These are phyloP conservation scores for Mucor saturninus DNA, from an alignment of 371 early-diverging fungal species.

Conservation along the genomic window DNA sequence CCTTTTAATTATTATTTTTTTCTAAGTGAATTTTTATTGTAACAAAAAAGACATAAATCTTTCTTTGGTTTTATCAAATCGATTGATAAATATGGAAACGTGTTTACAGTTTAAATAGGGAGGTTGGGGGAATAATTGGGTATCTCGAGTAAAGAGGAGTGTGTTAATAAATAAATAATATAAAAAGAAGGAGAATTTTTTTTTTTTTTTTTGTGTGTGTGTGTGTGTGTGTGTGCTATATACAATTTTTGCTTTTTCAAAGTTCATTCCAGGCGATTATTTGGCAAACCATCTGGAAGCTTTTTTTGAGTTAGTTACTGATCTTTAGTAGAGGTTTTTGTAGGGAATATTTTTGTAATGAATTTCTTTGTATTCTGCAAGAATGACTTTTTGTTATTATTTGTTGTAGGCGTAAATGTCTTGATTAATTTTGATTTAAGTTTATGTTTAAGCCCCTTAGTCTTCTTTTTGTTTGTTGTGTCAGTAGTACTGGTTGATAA, in stretches of 20 bases:
- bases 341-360: constrained; percentile 20
- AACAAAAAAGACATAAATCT: constrained; percentile 4
- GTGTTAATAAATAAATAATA: background rate
- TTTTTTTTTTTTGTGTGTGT: background rate
- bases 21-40: constrained; percentile 6
- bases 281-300: constrained; percentile 2
- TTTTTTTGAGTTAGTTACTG: background rate
- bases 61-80: constrained; percentile 5
- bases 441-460: constrained; percentile 23
- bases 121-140: constrained; percentile 10
- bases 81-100: constrained; percentile 10
- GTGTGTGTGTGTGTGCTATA: background rate
- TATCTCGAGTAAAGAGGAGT: constrained; percentile 4
- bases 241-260: background rate
- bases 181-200: background rate
- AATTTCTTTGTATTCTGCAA: constrained; percentile 21
- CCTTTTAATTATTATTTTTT: constrained; percentile 6
- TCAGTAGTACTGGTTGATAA: constrained; percentile 2
- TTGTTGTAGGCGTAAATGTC: constrained; percentile 13
- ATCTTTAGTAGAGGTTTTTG: background rate
- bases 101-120: constrained; percentile 11
- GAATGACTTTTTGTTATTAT: constrained; percentile 8
- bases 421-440: constrained; percentile 17
- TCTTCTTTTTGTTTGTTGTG: constrained; percentile 8
- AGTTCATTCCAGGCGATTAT: background rate